Base-by-base conservation (phyloP, 306 rosid genomes). In the apple (Malus domestica) region DNA sequence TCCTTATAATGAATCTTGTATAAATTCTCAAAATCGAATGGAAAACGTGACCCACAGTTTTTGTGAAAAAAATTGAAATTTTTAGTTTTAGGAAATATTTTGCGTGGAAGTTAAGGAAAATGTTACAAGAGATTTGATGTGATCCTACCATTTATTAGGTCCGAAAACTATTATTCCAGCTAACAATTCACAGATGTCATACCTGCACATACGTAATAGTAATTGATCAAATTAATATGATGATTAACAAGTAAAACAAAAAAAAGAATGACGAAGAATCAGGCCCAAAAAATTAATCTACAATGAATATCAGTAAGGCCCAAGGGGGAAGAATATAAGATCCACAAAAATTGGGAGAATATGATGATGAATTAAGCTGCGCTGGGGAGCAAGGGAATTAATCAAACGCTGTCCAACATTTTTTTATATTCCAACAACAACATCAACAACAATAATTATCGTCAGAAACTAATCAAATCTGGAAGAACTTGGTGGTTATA, bases 391-490 rank as follows among this genome's bases (percentile, higher is more conserved):
- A 55, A 57, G 16, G 70, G 46, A 58, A 72, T 68, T 67, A 68
- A 38, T 10, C 49, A 8, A n/a, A 8, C 62, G 3, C 11, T 46
- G 46, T 59, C 51, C 11, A 30, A 14, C 55, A 16, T 51, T 51
- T 9, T 23, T 64, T 23, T 64, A 16, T 30, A 35, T 35, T 35
- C 49, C 70, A 65, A 35, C 70, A 63, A 58, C 27, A n/a, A 58
- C 1, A 25, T 29, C 70, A 65, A 35, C 70, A 63, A 58, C 27
- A n/a, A 58, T 3, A 25, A 25, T 10, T 25, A 18, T 32, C 22
- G 23, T 94, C 87, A 91, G 23, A 90, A 84, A 80, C 89, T 88
- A 86, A 91, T 93, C 65, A 93, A 82, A 74, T 93, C 96, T 16
- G 97, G 96, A 86, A 91, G 85, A 78, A 35, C 73, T 45, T 67